Conservation (phyloP, 441 rosid genomes). For the Euphorbia celastroides region DNA sequence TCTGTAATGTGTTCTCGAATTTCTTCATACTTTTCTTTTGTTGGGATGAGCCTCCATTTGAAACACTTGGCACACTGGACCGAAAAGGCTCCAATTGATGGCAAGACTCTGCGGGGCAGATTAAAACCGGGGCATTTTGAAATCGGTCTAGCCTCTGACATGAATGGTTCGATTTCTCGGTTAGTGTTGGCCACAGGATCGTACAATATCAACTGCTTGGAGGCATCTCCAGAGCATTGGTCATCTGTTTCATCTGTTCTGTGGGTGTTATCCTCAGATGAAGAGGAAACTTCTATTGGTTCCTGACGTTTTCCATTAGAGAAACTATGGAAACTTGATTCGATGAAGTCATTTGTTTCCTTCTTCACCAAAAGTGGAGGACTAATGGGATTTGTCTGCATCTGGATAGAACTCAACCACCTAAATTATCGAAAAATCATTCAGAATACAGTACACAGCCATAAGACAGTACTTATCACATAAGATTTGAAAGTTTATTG, state of each 20-base stretch:
- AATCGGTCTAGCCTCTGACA: conserved; percentile 9
- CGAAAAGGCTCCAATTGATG: conserved; percentile 83
- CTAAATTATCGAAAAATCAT: background rate
- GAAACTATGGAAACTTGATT: conserved; percentile 24
- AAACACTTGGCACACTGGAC: conserved; percentile 85
- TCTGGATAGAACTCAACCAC: conserved; percentile 23
- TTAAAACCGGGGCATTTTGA: conserved; percentile 23
- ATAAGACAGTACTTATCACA: too few species aligned
- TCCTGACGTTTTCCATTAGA: conserved; percentile 20
- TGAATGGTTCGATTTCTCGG: conserved; percentile 25
- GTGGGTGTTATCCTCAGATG: conserved; percentile 26
- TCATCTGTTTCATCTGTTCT: conserved; percentile 26
- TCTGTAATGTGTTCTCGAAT: conserved; percentile 75
- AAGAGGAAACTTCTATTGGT: conserved; percentile 27
- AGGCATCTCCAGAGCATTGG: conserved; percentile 26
- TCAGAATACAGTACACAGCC: too few species aligned
- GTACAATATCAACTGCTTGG: conserved; percentile 64
- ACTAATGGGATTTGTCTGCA: conserved; percentile 35
- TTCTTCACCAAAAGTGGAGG: conserved; percentile 28
- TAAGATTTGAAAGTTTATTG: too few species aligned
- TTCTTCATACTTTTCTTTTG: conserved; percentile 82
- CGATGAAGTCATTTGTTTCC: conserved; percentile 24
- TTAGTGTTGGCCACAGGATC: conserved; percentile 36
- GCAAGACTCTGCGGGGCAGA: conserved; percentile 36
- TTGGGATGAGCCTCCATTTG: conserved; percentile 89